Conservation (phyloP, 495 filamentous ascomycete species). For the Entonaema liquescens region DNA sequence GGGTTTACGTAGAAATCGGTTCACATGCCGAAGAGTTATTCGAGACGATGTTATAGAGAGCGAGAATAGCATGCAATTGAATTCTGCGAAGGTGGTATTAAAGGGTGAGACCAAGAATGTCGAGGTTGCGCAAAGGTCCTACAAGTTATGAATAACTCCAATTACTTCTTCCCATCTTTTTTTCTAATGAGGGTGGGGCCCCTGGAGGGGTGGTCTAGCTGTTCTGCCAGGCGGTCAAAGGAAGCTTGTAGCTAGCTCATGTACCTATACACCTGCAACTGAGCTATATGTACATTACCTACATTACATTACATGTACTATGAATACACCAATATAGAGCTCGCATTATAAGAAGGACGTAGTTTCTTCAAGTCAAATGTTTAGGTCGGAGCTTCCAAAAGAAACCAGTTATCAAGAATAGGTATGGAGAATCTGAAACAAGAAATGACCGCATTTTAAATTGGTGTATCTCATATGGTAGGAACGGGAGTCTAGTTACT, state of each 20-base stretch:
- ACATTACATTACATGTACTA: no score
- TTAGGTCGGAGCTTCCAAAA: no score
- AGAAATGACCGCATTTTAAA: no score
- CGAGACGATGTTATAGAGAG: constrained; percentile 4
- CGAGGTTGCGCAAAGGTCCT: not conserved
- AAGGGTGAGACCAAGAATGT: not conserved
- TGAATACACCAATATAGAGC: no score
- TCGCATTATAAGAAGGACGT: no score
- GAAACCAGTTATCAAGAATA: no score
- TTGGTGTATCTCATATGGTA: no score
- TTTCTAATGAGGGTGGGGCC: not conserved
- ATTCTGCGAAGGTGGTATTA: not conserved
- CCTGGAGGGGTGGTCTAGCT: not conserved
- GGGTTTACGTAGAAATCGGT: constrained; percentile 6
- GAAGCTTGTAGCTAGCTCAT: constrained; percentile 15
- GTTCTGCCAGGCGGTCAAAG: constrained; percentile 27
- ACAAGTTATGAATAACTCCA: not conserved
- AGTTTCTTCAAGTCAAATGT: no score
- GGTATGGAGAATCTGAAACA: no score
- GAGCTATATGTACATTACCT: not conserved
- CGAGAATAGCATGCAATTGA: constrained; percentile 30
- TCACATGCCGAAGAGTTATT: constrained; percentile 27
- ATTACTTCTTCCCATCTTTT: constrained; percentile 9
- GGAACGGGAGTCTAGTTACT: no score
- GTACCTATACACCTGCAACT: not conserved